Evolutionary conservation across 2,329 filamentous ascomycete species (phyloP), one percentile per base, ranked within the genome.

Genomic region (Hyphodiscus sp.): DNA sequence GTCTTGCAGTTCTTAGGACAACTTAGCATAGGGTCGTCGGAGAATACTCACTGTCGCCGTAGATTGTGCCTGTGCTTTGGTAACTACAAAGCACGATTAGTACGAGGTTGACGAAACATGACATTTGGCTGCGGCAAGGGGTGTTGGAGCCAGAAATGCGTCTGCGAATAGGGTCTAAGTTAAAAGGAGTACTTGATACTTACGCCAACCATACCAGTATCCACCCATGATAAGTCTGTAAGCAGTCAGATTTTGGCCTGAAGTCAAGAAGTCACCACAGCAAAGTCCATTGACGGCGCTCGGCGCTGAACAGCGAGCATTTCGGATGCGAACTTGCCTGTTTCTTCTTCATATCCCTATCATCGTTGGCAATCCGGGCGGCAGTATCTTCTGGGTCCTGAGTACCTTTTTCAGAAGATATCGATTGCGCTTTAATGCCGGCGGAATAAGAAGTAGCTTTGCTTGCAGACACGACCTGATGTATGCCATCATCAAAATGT

Each of bases 21-120:
- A 8, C 23, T 26, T 8, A 26, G 8, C 3, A 26, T 3, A 26
- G 23, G 23, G 23, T 8, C 23, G 8, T 4, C 3, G 23, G 23
- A 26, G 23, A 26, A 26, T 8, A 26, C 23, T 26, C 23, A 26
- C 23, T 86, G 59, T 87, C 84, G 20, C 84, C 84, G 57, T 87
- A 87, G 49, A 87, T 86, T 42, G 85, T 81, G 49, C 84, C 83
- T 29, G 77, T 79, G 2, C 78, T 81, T 68, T 86, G 82, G 64
- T 85, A 86, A 15, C 33, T 38, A n/a, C 11, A 38, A 13, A 38
- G 13, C 33, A 8, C 3, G 8, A 26, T 26, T 8, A 26, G 23
- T 8, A 26, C 8, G 23, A 26, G 8, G 23, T 26, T 26, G 8
- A 3, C 4, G 23, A 3, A 26, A 8, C 3, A 4, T 26, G 23